Percentiles rank a stretch among this genome's conserved stretches.
These are phyloP conservation scores for Aspergillus floridensis DNA, from an alignment of 2,329 filamentous ascomycete species.

Conservation along the genomic window DNA sequence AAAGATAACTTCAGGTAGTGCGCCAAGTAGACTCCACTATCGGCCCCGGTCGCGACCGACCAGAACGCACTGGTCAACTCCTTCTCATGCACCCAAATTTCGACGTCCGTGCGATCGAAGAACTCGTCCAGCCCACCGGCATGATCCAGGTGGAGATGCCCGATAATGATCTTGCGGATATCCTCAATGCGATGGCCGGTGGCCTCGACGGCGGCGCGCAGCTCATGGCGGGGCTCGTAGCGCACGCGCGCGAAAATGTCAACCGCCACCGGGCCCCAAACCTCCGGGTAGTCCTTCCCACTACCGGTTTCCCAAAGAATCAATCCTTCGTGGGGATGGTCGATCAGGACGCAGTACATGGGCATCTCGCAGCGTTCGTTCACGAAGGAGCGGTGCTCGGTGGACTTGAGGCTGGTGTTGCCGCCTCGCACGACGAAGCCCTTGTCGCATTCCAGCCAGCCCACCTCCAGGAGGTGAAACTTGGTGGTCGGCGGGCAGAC, in stretches of 20 bases:
- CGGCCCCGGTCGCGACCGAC: conserved; percentile 14
- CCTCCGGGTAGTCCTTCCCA: conserved; percentile 11
- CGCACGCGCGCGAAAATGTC: conserved; percentile 12
- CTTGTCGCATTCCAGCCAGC: conserved; percentile 15
- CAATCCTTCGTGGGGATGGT: conserved; percentile 12
- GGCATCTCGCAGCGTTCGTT: conserved; percentile 13
- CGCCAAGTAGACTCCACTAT: conserved; percentile 11
- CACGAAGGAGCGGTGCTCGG: conserved; percentile 8
- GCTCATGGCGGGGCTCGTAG: conserved; percentile 13
- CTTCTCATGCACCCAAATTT: conserved; percentile 15
- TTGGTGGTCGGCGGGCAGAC: conserved; percentile 11
- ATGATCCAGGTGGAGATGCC: conserved; percentile 15
- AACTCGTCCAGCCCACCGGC: conserved; percentile 13
- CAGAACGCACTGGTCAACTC: conserved; percentile 11
- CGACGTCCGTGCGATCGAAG: conserved; percentile 6
- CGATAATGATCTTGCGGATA: conserved; percentile 14
- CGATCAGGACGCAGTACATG: conserved; percentile 15
- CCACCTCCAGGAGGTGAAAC: conserved; percentile 12
- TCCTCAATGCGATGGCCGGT: conserved; percentile 11
- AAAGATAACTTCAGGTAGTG: conserved; percentile 13
- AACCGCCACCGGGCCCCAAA: conserved; percentile 7
- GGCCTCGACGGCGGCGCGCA: conserved; percentile 10
- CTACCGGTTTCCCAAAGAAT: conserved; percentile 15
- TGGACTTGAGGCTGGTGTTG: conserved; percentile 12
- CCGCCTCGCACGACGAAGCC: conserved; percentile 11